These are phyloP conservation scores for Tricholoma bakamatsutake DNA, from an alignment of 768 basidiomycete genomes.

Conservation along the genomic window DNA sequence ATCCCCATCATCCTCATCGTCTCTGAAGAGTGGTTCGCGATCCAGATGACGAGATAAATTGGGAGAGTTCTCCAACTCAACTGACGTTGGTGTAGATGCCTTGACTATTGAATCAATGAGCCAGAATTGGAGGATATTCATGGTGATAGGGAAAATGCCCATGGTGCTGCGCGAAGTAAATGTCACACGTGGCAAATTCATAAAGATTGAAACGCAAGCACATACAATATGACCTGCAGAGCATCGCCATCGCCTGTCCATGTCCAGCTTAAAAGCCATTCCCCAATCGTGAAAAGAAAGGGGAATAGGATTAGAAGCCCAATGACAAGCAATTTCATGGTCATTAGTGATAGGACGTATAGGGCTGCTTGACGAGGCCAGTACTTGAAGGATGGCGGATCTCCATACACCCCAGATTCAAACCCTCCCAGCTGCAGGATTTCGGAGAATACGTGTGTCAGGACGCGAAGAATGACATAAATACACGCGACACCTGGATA, in stretches of 20 bases:
- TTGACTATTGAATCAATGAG: slow-evolving; percentile 92
- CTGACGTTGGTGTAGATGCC: slow-evolving; percentile 39
- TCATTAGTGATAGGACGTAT: slow-evolving; percentile 73
- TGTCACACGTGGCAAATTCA: slow-evolving; percentile 3
- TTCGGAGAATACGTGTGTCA: slow-evolving; percentile 61
- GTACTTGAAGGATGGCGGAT: slow-evolving; percentile 65
- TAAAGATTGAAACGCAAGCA: slow-evolving; percentile 8
- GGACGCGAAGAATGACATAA: slow-evolving; percentile 61
- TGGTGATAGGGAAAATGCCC: slow-evolving; percentile 85
- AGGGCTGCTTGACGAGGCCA: slow-evolving; percentile 78
- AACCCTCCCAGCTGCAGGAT: slow-evolving; percentile 68
- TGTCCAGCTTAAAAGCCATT: slow-evolving; percentile 82
- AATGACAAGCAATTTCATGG: slow-evolving; percentile 92
- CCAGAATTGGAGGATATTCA: slow-evolving; percentile 93
- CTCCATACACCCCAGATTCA: slow-evolving; percentile 84
- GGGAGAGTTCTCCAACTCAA: slow-evolving; percentile 29
- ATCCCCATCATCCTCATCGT: slow-evolving; percentile 50
- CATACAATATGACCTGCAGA: slow-evolving; percentile 78
- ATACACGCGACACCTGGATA: slow-evolving; percentile 73
- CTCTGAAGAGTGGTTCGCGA: slow-evolving; percentile 60
- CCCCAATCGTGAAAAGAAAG: slow-evolving; percentile 67
- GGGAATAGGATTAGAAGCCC: slow-evolving; percentile 67
- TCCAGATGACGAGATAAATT: slow-evolving; percentile 38
- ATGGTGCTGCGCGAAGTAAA: slow-evolving; percentile 68
- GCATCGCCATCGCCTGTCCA: slow-evolving; percentile 54